These are phyloP conservation scores for Exobasidium cylindrosporum DNA, from an alignment of 1,284 basidiomycete genomes.

Conservation along the genomic window DNA sequence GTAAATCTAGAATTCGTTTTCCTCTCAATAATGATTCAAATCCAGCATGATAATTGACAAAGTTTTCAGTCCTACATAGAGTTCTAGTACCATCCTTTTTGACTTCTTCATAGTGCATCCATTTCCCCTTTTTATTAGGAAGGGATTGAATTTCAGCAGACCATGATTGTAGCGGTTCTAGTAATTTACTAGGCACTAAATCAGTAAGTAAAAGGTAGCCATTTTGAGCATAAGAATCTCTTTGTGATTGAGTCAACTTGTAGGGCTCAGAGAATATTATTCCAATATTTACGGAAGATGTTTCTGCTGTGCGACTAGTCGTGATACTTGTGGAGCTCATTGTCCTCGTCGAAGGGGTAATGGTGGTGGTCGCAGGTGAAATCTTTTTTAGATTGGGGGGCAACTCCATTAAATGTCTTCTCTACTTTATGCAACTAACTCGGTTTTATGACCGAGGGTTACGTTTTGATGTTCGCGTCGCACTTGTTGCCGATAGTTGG, in stretches of 20 bases:
- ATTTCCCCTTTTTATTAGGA: slow-evolving; percentile 40
- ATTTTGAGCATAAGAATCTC: slow-evolving; percentile 6
- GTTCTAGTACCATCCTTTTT: slow-evolving; percentile 38
- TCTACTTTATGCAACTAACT: no score
- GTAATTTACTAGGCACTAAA: slow-evolving; percentile 9
- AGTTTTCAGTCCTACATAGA: slow-evolving; percentile 49
- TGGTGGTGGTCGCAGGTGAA: no score
- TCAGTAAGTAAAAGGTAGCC: slow-evolving; percentile 18
- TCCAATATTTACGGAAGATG: no score
- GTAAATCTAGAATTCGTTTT: slow-evolving; percentile 29
- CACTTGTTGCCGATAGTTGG: no score
- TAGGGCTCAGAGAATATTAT: no score
- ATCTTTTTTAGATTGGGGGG: no score
- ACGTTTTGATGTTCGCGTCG: no score
- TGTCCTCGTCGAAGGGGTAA: no score
- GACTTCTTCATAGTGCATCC: slow-evolving; percentile 52
- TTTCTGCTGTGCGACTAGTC: no score
- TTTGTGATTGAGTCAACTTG: slow-evolving; percentile 12
- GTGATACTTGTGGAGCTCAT: no score
- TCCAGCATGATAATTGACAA: slow-evolving; percentile 36
- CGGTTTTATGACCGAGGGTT: no score
- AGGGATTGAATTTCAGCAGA: slow-evolving; percentile 44
- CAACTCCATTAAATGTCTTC: no score
- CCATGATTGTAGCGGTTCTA: slow-evolving; percentile 32
- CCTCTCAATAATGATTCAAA: slow-evolving; percentile 44